phyloP scores from a whole-genome alignment of 2,329 filamentous ascomycete species.

The Trichoderma harzianum region DNA sequence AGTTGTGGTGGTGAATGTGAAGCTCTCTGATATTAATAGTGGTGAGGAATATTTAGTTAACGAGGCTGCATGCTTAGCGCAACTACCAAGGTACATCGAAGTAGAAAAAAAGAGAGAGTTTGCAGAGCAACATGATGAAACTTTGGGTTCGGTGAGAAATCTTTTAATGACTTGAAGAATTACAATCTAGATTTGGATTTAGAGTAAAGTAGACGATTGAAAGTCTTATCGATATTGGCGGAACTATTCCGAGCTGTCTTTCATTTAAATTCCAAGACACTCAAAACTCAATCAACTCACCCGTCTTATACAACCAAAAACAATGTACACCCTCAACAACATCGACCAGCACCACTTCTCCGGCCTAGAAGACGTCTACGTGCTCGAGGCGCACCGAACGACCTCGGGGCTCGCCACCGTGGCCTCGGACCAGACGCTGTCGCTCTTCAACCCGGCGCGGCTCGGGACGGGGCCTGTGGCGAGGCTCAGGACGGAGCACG shows the following conservation, averaged over 20 bases:
- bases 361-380: conserved; percentile 45
- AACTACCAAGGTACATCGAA: not conserved
- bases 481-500: conserved; percentile 51
- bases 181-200: not conserved
- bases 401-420: conserved; percentile 56
- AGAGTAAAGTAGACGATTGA: not conserved
- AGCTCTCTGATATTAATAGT: not conserved
- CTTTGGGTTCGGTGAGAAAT: not conserved
- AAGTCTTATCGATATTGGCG: not conserved
- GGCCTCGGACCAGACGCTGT: conserved; percentile 67
- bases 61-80: conserved; percentile 25
- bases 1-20: not conserved
- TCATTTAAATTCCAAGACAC: not conserved
- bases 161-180: not conserved
- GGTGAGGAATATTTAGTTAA: conserved; percentile 29
- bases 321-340: conserved; percentile 36
- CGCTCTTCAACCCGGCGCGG: conserved; percentile 58
- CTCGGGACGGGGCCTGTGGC: conserved; percentile 51
- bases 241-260: not conserved
- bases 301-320: not conserved
- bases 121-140: not conserved
- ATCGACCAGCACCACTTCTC: conserved; percentile 31
- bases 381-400: conserved; percentile 56
- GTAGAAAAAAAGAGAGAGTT: not conserved
- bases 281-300: not conserved